Percentiles rank a stretch among this genome's conserved stretches.
phyloP scores from a whole-genome alignment of 2,329 filamentous ascomycete genomes.

The Fusarium setosum region DNA sequence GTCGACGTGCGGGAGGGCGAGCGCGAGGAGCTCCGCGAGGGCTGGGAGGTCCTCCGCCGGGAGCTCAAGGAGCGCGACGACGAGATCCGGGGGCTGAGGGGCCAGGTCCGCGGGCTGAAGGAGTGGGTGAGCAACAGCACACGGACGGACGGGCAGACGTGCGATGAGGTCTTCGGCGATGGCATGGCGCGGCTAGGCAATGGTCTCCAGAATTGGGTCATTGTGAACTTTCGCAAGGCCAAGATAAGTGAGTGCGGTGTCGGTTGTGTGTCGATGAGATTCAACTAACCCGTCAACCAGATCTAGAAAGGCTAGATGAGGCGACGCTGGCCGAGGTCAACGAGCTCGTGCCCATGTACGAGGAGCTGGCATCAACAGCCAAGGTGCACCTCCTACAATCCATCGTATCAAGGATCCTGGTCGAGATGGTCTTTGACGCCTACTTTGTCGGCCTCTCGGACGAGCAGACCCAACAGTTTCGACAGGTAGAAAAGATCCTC shows the following conservation, averaged over 20 bases:
- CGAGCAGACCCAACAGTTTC: conserved; percentile 63
- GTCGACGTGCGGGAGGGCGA: conserved; percentile 60
- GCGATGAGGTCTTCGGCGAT: conserved; percentile 75
- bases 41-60: conserved; percentile 59
- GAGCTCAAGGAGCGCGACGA: conserved; percentile 64
- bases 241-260: conserved; percentile 60
- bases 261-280: too few relatives aligned
- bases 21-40: conserved; percentile 61
- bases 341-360: conserved; percentile 68
- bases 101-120: conserved; percentile 75
- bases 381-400: conserved; percentile 74
- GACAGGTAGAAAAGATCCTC: conserved; percentile 56
- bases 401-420: conserved; percentile 67
- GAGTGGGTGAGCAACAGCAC: conserved; percentile 77
- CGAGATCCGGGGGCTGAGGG: conserved; percentile 64
- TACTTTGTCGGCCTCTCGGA: conserved; percentile 73
- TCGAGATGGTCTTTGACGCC: conserved; percentile 69
- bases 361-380: conserved; percentile 62
- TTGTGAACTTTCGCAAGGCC: conserved; percentile 73
- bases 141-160: conserved; percentile 68
- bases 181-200: conserved; percentile 72
- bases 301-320: conserved; percentile 56
- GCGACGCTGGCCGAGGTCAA: conserved; percentile 56
- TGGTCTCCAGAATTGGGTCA: conserved; percentile 79
- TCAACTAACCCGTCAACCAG: conserved; percentile 45